Percentiles rank a stretch among this genome's conserved stretches.
Conservation (phyloP, 2,329 filamentous ascomycete genomes). For the Xylaria sp. region DNA sequence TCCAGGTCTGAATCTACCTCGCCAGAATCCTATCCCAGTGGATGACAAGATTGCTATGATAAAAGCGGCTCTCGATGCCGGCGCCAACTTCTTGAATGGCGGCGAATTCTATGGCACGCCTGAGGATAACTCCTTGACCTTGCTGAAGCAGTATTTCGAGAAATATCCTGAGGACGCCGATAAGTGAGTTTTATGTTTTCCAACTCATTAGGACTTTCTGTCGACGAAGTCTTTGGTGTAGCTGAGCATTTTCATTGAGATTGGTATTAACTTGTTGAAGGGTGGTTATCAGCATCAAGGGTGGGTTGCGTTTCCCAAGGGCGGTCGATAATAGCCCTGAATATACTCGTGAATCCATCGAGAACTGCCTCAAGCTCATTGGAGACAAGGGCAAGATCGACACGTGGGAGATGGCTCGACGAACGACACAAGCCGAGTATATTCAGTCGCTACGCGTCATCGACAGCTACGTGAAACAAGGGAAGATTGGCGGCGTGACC, state of each 20-base stretch:
- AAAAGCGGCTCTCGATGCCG: slow-evolving; percentile 54
- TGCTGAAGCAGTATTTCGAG: slow-evolving; percentile 64
- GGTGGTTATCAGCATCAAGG: slow-evolving; percentile 58
- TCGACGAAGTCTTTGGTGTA: neutral
- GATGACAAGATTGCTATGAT: slow-evolving; percentile 57
- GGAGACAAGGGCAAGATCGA: slow-evolving; percentile 59
- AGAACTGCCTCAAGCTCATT: slow-evolving; percentile 55
- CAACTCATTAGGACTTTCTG: too few relatives aligned
- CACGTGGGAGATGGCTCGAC: slow-evolving; percentile 61
- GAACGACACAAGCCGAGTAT: slow-evolving; percentile 53
- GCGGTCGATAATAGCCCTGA: slow-evolving; percentile 52
- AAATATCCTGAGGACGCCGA: slow-evolving; percentile 63
- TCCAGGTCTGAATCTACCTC: slow-evolving; percentile 60
- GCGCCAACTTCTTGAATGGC: slow-evolving; percentile 59
- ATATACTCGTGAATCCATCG: slow-evolving; percentile 60
- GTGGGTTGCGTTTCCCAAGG: slow-evolving; percentile 51
- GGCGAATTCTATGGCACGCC: slow-evolving; percentile 63
- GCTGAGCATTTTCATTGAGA: neutral
- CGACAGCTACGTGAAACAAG: slow-evolving; percentile 47
- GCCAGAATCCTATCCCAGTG: slow-evolving; percentile 39
- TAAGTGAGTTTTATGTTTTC: slow-evolving; percentile 45
- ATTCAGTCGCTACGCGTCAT: slow-evolving; percentile 48
- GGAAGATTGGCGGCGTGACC: slow-evolving; percentile 52
- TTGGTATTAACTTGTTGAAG: slow-evolving; percentile 12
- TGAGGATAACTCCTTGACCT: slow-evolving; percentile 58